Conservation (phyloP, 331 rosid species). For the Quercus phellos region DNA sequence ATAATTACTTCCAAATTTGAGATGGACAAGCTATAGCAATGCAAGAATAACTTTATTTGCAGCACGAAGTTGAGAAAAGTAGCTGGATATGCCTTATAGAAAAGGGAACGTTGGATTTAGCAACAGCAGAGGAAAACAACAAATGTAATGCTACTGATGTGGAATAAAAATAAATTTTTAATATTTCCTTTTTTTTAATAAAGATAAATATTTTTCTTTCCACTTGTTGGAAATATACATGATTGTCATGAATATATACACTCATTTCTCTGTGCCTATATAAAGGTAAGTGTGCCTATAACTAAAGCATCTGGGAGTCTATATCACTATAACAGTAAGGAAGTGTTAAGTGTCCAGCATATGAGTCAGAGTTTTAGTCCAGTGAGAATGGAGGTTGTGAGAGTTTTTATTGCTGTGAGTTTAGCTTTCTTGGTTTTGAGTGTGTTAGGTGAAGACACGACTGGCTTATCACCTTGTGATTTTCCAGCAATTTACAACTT, state of each 20-base stretch:
- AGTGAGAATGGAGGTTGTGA: constrained; percentile 27
- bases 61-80: not conserved
- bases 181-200: not conserved
- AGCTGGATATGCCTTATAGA: not conserved
- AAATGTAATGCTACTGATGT: not conserved
- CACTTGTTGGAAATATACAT: not conserved
- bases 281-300: not conserved
- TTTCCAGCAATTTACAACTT: constrained; percentile 74
- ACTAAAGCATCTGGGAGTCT: not conserved
- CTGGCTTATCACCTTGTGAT: constrained; percentile 27
- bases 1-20: not conserved
- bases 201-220: not conserved
- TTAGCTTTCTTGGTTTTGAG: constrained; percentile 18
- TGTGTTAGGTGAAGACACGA: constrained; percentile 20
- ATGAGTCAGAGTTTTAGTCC: not conserved
- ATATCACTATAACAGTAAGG: not conserved
- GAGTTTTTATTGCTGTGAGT: constrained; percentile 3
- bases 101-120: not conserved
- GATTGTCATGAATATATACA: not conserved
- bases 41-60: not conserved
- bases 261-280: too few relatives aligned
- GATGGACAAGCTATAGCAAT: not conserved
- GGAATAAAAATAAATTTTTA: not conserved
- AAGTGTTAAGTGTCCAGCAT: not conserved
- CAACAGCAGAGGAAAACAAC: not conserved